Percentiles rank a stretch among this genome's conserved stretches.
phyloP scores from a whole-genome alignment of 164 flowering plant genomes.

The Kingdonia uniflora region DNA sequence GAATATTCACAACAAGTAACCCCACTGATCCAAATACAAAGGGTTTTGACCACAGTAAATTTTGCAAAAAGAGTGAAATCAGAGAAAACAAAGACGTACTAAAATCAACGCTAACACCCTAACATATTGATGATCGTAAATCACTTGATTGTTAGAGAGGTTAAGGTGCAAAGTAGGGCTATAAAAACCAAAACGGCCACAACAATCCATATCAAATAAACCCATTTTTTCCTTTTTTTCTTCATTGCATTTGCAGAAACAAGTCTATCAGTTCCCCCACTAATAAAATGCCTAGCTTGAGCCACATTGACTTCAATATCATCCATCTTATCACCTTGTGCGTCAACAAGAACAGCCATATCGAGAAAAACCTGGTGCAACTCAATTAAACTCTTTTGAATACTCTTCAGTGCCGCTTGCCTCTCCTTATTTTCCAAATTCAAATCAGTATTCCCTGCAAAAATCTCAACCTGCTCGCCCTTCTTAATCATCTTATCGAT shows the following conservation, averaged over 20 bases:
- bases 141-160: neutral
- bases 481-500: constrained; percentile 36
- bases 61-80: too few relatives aligned
- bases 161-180: constrained; percentile 22
- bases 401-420: constrained; percentile 53
- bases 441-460: constrained; percentile 23
- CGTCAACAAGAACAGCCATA: constrained; percentile 74
- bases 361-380: constrained; percentile 78
- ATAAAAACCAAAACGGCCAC: constrained; percentile 39
- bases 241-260: constrained; percentile 53
- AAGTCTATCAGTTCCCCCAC: constrained; percentile 55
- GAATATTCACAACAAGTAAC: too few relatives aligned
- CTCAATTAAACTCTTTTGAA: constrained; percentile 56
- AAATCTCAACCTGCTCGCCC: constrained; percentile 21
- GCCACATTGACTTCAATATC: constrained; percentile 60
- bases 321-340: constrained; percentile 57
- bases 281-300: constrained; percentile 32
- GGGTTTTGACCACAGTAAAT: too few relatives aligned
- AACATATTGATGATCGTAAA: too few relatives aligned
- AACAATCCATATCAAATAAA: constrained; percentile 37
- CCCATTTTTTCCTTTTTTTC: constrained; percentile 35
- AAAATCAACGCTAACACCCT: too few relatives aligned
- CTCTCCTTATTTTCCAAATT: constrained; percentile 39
- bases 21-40: too few relatives aligned
- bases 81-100: too few relatives aligned